Evolutionary conservation across 345 rosid genomes (phyloP).

Genomic region (Populus pruinosa): DNA sequence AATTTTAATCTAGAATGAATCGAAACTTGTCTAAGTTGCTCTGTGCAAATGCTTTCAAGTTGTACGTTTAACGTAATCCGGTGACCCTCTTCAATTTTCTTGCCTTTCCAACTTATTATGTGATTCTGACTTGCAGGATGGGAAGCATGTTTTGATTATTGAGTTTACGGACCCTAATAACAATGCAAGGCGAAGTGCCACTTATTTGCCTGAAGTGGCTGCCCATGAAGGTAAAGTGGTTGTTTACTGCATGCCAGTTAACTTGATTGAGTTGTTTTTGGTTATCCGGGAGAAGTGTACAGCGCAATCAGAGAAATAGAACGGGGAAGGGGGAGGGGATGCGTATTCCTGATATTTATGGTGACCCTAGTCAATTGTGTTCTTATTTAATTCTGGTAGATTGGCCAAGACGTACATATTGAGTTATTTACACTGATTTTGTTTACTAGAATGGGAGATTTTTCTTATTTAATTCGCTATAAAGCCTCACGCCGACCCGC

Average conservation of each 20-base stretch:
- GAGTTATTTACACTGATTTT: background rate
- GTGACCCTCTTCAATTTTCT: background rate
- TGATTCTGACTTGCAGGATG: constrained; percentile 48
- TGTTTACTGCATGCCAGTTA: background rate
- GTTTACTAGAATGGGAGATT: background rate
- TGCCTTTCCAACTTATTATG: background rate
- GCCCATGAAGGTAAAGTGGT: constrained; percentile 75
- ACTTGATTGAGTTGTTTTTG: background rate
- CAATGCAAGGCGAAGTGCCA: constrained; percentile 70
- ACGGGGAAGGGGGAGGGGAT: background rate
- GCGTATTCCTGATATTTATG: background rate
- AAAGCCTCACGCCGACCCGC: background rate
- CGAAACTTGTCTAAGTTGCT: background rate
- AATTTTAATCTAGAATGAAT: background rate
- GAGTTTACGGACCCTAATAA: constrained; percentile 78
- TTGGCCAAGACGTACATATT: background rate
- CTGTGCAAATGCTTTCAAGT: background rate
- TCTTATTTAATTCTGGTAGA: background rate
- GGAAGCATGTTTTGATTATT: constrained; percentile 87
- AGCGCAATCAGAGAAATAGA: background rate
- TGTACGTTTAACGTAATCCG: background rate
- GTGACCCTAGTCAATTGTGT: background rate
- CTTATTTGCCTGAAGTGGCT: constrained; percentile 95
- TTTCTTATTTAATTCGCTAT: background rate
- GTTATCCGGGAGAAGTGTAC: background rate